These are phyloP conservation scores for Deuterostichococcus epilithicus DNA, from an alignment of 139 green algal species.

Conservation along the genomic window DNA sequence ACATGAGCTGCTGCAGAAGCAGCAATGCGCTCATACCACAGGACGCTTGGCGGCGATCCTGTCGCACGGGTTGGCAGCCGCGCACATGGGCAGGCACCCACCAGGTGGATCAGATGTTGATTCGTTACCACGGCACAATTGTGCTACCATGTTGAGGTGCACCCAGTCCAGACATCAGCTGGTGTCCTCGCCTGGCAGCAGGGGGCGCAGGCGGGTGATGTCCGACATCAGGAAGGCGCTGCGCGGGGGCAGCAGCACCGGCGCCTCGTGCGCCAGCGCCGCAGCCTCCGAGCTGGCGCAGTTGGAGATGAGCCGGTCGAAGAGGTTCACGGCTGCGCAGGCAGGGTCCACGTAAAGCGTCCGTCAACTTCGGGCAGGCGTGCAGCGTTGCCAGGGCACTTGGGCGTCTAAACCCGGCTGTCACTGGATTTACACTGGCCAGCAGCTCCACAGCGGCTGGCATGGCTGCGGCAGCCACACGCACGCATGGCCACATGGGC, in stretches of 20 bases:
- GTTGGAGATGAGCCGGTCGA: constrained; percentile 22
- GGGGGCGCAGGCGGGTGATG: constrained; percentile 24
- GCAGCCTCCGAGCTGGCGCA: constrained; percentile 5
- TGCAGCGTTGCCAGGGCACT: not conserved
- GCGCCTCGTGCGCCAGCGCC: constrained; percentile 12
- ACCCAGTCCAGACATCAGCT: not conserved
- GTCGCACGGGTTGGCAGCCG: too few relatives aligned
- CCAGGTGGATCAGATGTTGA: too few relatives aligned
- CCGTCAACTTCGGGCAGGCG: too few relatives aligned
- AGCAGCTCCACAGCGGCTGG: not conserved
- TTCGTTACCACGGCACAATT: not conserved
- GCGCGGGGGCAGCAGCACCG: constrained; percentile 38
- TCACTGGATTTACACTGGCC: not conserved
- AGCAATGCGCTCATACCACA: too few relatives aligned
- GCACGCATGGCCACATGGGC: too few relatives aligned
- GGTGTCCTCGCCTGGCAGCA: constrained; percentile 40
- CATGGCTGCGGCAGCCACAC: too few relatives aligned
- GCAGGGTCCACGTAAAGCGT: not conserved
- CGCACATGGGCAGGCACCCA: too few relatives aligned
- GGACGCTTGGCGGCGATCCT: too few relatives aligned
- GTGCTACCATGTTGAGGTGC: not conserved
- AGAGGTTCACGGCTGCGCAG: constrained; percentile 19
- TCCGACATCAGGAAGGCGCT: constrained; percentile 51
- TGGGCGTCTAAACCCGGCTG: too few relatives aligned
- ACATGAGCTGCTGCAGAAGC: not conserved